These are phyloP conservation scores for Rhinocladiella similis DNA, from an alignment of 2,329 filamentous ascomycete genomes.

Conservation along the genomic window DNA sequence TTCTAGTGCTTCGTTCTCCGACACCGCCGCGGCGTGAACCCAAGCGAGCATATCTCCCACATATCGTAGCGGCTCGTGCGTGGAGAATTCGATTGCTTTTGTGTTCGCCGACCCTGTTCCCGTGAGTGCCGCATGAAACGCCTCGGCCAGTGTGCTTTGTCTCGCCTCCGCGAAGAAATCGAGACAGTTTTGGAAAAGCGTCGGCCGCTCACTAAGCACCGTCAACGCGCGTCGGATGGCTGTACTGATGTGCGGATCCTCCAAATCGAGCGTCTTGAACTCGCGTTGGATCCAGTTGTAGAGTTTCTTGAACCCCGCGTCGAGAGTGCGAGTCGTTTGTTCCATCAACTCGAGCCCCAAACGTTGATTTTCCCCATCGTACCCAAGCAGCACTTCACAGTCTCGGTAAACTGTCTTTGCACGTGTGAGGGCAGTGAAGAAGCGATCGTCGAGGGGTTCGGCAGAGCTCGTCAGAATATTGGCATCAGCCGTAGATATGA, in stretches of 20 bases:
- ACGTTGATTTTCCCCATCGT: constrained; percentile 73
- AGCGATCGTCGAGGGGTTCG: constrained; percentile 80
- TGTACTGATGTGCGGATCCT: constrained; percentile 87
- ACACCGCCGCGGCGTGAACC: constrained; percentile 91
- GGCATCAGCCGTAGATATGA: constrained; percentile 78
- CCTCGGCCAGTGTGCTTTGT: constrained; percentile 81
- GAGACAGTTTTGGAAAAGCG: constrained; percentile 88
- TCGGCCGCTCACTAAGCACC: constrained; percentile 84
- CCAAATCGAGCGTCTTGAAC: constrained; percentile 87
- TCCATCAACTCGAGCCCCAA: constrained; percentile 90
- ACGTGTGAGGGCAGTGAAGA: constrained; percentile 74
- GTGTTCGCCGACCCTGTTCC: constrained; percentile 54
- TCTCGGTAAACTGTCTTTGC: constrained; percentile 87
- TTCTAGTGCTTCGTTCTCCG: constrained; percentile 89
- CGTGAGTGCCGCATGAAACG: constrained; percentile 85
- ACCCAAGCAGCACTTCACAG: constrained; percentile 83
- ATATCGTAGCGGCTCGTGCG: constrained; percentile 88
- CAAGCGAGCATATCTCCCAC: constrained; percentile 97
- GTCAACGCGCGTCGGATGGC: constrained; percentile 81
- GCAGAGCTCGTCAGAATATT: constrained; percentile 73
- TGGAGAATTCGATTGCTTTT: constrained; percentile 91
- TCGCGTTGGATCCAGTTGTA: constrained; percentile 94
- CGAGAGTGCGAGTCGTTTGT: constrained; percentile 80
- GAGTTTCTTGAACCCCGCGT: constrained; percentile 89
- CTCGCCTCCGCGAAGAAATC: constrained; percentile 90